Evolutionary conservation across 768 basidiomycete genomes (phyloP).

Genomic region (Mycena amicta): DNA sequence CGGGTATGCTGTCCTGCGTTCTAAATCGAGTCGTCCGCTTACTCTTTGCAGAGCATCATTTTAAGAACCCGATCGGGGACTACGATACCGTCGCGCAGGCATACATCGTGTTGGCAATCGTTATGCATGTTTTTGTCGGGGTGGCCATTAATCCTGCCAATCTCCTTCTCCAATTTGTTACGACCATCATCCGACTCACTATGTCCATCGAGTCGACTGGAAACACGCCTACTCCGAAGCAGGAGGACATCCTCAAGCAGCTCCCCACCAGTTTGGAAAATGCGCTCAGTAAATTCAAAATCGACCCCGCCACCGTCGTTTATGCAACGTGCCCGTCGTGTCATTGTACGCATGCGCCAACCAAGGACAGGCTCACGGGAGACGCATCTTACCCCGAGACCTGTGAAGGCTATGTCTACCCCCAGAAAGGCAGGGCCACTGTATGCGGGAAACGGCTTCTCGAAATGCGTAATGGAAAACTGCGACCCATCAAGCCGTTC

Average conservation of each 20-base stretch:
- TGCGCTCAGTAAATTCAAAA: slow-evolving; percentile 5
- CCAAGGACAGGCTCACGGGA: neutral
- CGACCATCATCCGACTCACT: neutral
- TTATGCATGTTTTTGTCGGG: slow-evolving; percentile 9
- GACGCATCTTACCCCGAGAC: neutral
- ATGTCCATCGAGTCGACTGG: neutral
- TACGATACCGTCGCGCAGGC: slow-evolving; percentile 4
- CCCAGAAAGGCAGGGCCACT: neutral
- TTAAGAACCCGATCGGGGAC: neutral
- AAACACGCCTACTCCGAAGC: neutral
- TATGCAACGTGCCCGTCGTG: slow-evolving; percentile 8
- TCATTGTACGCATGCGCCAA: slow-evolving; percentile 4
- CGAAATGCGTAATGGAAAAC: neutral
- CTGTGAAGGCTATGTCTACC: neutral
- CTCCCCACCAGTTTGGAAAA: slow-evolving; percentile 5
- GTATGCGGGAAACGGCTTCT: neutral
- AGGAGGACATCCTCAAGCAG: slow-evolving; percentile 3
- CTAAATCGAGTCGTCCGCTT: too few relatives aligned
- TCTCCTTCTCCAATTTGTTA: neutral
- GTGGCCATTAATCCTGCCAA: neutral
- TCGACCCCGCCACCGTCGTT: slow-evolving; percentile 3
- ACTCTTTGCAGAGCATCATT: slow-evolving; percentile 2
- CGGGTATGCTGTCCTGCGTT: neutral
- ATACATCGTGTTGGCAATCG: neutral
- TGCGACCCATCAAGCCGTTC: slow-evolving; percentile 17